Base-by-base conservation (phyloP, 1,284 basidiomycete species). In the Earliella scabrosa region DNA sequence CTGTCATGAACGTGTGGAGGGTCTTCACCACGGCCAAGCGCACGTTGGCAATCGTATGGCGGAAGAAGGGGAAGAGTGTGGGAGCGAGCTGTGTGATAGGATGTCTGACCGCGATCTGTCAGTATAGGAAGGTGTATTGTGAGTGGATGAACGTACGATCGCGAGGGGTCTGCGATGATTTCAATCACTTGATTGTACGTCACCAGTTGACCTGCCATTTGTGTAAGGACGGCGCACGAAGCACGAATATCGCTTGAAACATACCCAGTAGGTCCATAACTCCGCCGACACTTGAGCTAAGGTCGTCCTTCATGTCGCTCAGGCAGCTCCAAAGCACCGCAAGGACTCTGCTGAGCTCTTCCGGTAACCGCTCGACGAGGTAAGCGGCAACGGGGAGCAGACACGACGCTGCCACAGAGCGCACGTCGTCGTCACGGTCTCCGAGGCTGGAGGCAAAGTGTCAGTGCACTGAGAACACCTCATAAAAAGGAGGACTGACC, bases 361-460 rank as follows among this genome's bases (percentile, higher is more conserved):
- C 84, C 0, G 93, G 88, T 4, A 98, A 74, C 58, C 87, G 82
- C 29, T 86, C 74, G 4, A 97, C 93, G 21, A 99, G 81, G 54
- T 90, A 86, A 2, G 82, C 80, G 0, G 92, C 88, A 31, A 99
- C 87, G 0, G 97, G 97, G 3, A 95, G 76, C 29, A 99, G 75
- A 64, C 95, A 96, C 0, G 93, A 90, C 6, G 97, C 97, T 1
- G 97, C 97, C 0, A 98, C 96, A 2, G 94, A 91, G 31, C 97
- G 91, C 27, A 99, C 97, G 72, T 99, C 97, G 67, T 99, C 97
- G 67, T 99, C 97, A 7, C 82, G 81, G 70, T 99, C 97, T 31
- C 89, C 82, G 16, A 99, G 83, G 10, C 95, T 96, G 21, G 48
- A 63, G 57, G 16, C 16, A 13, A 21, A 26, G 21, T 13, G 14